phyloP scores from a whole-genome alignment of 2,329 filamentous ascomycete genomes.

The Cytospora piceae region DNA sequence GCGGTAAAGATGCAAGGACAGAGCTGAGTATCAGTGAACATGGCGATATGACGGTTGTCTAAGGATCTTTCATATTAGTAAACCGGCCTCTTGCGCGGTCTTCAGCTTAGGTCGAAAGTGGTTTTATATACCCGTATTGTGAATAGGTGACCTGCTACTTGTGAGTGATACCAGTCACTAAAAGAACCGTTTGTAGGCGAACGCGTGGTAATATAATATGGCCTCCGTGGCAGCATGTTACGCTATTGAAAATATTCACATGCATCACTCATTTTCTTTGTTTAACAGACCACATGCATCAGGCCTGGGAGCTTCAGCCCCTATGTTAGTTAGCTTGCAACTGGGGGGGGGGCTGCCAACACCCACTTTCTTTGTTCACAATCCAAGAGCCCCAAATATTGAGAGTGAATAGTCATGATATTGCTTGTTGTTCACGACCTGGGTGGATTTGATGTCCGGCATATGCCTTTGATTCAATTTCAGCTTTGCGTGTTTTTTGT shows the following conservation, averaged over 20 bases:
- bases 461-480: too few species aligned
- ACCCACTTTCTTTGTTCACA: not conserved
- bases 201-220: not conserved
- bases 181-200: not conserved
- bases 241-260: not conserved
- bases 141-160: not conserved
- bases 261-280: not conserved
- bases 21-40: constrained; percentile 19
- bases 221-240: not conserved
- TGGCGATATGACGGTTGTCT: not conserved
- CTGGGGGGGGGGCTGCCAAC: too few species aligned
- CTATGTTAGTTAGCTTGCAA: too few species aligned
- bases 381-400: too few species aligned
- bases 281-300: not conserved
- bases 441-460: too few species aligned
- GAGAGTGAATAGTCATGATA: too few species aligned
- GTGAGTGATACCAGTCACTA: not conserved
- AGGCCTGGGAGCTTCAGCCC: not conserved
- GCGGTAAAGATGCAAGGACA: constrained; percentile 20
- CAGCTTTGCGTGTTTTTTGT: too few species aligned
- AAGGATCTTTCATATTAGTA: not conserved
- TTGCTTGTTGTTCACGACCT: too few species aligned
- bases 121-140: not conserved
- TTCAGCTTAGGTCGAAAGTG: not conserved
- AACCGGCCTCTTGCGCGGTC: not conserved